These are phyloP conservation scores for Diaporthe caulivora DNA, from an alignment of 2,329 filamentous ascomycete species.

Conservation along the genomic window DNA sequence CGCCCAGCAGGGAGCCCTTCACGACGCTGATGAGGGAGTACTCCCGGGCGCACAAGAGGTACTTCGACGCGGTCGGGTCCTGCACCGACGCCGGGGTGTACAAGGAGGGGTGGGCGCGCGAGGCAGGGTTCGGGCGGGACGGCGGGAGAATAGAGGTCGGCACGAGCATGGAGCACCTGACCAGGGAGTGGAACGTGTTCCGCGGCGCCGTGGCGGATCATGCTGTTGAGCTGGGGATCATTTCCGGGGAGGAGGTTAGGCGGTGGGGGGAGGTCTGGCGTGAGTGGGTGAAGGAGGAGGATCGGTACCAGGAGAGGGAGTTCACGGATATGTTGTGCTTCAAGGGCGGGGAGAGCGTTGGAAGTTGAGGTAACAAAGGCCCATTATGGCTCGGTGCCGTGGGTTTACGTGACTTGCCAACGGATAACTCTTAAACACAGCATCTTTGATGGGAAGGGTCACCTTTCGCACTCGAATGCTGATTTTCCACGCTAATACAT, in stretches of 20 bases:
- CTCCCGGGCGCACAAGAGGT: background rate
- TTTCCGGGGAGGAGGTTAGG: background rate
- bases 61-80: background rate
- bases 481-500: background rate
- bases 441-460: too few relatives aligned
- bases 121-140: conserved; percentile 6
- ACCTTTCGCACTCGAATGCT: background rate
- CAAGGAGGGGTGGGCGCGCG: conserved; percentile 2
- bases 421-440: background rate
- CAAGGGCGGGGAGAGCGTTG: background rate
- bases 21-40: background rate
- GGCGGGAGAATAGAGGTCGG: background rate
- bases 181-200: background rate
- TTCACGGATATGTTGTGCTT: background rate
- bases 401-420: background rate
- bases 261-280: background rate
- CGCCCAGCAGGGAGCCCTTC: background rate
- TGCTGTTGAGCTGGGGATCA: background rate
- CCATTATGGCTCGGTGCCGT: background rate
- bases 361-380: rapidly evolving
- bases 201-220: background rate
- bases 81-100: background rate
- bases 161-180: background rate
- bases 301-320: background rate
- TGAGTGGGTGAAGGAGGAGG: background rate